Conservation (phyloP, 2,329 filamentous ascomycete genomes). For the Ascochyta fabae region DNA sequence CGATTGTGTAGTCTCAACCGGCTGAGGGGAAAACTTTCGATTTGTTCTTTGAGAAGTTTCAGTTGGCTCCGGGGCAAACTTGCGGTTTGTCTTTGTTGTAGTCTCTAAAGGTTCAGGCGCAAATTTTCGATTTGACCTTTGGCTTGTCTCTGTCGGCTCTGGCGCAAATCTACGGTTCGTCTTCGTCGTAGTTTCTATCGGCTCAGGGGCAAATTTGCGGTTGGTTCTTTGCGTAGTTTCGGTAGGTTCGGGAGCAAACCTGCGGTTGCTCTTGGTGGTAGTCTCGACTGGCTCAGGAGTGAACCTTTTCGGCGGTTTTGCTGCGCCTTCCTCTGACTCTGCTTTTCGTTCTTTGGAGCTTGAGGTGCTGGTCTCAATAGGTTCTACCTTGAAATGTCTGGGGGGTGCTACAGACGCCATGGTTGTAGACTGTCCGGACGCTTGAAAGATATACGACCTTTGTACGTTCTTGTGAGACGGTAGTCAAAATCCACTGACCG, state of each 20-base stretch:
- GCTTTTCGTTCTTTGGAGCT: slow-evolving; percentile 69
- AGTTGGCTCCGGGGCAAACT: slow-evolving; percentile 32
- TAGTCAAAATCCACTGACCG: slow-evolving; percentile 20
- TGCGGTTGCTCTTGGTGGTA: slow-evolving; percentile 59
- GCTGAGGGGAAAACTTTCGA: slow-evolving; percentile 68
- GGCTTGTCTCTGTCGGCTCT: slow-evolving; percentile 73
- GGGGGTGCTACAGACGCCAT: slow-evolving; percentile 44
- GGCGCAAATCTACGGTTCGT: slow-evolving; percentile 64
- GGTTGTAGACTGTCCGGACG: slow-evolving; percentile 7
- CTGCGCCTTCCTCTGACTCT: slow-evolving; percentile 53
- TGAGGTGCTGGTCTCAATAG: slow-evolving; percentile 42
- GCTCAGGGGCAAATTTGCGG: slow-evolving; percentile 41
- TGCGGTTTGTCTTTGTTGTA: slow-evolving; percentile 33
- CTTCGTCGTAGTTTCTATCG: slow-evolving; percentile 37
- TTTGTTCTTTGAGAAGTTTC: slow-evolving; percentile 50
- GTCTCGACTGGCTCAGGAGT: slow-evolving; percentile 76
- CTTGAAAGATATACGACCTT: slow-evolving; percentile 7
- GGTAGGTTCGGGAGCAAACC: slow-evolving; percentile 74
- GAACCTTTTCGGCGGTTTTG: slow-evolving; percentile 59
- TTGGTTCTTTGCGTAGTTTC: slow-evolving; percentile 68
- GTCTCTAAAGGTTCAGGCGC: slow-evolving; percentile 50
- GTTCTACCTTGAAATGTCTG: slow-evolving; percentile 48
- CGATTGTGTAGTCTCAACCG: slow-evolving; percentile 69
- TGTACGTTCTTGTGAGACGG: slow-evolving; percentile 11
- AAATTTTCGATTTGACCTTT: slow-evolving; percentile 58